Percentiles rank a stretch among this genome's conserved stretches.
Conservation (phyloP, 2,329 filamentous ascomycete genomes). For the Trichophyton mentagrophytes region DNA sequence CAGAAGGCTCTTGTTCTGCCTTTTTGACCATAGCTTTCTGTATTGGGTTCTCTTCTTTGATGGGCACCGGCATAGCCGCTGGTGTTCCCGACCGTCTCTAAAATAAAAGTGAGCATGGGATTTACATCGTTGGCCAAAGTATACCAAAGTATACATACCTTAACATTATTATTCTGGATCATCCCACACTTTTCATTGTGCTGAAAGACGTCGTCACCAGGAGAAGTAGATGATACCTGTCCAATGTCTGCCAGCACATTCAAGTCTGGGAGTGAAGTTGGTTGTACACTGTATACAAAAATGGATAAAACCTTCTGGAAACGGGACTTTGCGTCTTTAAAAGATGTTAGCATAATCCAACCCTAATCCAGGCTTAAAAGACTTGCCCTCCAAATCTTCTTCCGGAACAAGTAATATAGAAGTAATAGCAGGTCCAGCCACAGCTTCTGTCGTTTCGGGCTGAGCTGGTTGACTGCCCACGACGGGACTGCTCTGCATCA, state of each 20-base stretch:
- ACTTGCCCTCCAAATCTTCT: conserved; percentile 55
- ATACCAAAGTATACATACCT: conserved; percentile 25
- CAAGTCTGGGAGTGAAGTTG: conserved; percentile 57
- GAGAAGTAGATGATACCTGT: conserved; percentile 47
- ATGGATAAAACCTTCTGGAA: conserved; percentile 66
- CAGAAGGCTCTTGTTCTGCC: not conserved
- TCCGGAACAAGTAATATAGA: conserved; percentile 58
- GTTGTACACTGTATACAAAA: conserved; percentile 75
- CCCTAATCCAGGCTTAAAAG: not conserved
- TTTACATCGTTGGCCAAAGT: not conserved
- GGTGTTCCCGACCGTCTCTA: conserved; percentile 8
- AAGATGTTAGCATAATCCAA: conserved; percentile 6
- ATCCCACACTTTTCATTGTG: conserved; percentile 54
- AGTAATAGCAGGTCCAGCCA: conserved; percentile 40
- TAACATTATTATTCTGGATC: conserved; percentile 60
- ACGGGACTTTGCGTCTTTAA: conserved; percentile 49
- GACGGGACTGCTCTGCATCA: conserved; percentile 52
- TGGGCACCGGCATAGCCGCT: not conserved
- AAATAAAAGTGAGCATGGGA: not conserved
- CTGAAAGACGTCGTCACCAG: conserved; percentile 48
- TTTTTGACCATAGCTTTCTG: conserved; percentile 1
- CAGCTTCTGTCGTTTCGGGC: conserved; percentile 34
- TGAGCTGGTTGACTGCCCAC: conserved; percentile 53
- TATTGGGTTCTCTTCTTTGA: not conserved
- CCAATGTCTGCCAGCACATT: conserved; percentile 59